phyloP scores from a whole-genome alignment of 306 rosid genomes.

The Sicyos edulis region DNA sequence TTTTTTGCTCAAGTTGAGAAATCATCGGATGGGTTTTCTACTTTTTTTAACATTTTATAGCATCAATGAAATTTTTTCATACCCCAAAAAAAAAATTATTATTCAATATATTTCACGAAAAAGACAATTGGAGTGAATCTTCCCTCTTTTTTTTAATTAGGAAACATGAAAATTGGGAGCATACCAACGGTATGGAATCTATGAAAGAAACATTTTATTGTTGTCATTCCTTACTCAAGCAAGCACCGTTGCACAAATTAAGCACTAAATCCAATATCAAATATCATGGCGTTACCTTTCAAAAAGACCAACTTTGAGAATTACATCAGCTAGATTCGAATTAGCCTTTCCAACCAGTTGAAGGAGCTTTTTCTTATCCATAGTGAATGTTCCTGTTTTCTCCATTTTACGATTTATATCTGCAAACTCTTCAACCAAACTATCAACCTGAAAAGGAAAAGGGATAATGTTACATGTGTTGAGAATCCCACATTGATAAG shows the following conservation, averaged over 20 bases:
- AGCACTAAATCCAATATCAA: background rate
- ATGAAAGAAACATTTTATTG: background rate
- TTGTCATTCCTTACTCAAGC: background rate
- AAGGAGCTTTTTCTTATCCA: constrained; percentile 93
- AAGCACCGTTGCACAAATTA: background rate
- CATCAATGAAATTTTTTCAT: background rate
- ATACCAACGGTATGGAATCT: background rate
- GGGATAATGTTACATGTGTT: background rate
- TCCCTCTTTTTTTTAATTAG: no score
- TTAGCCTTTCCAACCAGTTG: constrained; percentile 98
- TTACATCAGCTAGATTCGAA: constrained; percentile 85
- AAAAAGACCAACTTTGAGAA: constrained; percentile 95
- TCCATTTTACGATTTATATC: constrained; percentile 94
- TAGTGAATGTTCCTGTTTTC: constrained; percentile 93
- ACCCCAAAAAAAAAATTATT: background rate
- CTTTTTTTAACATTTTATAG: background rate
- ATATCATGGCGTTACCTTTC: constrained; percentile 58
- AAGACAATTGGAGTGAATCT: background rate
- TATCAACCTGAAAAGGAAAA: constrained; percentile 60
- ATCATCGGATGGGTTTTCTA: background rate
- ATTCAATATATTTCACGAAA: background rate
- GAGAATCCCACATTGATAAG: no score
- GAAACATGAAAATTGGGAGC: background rate
- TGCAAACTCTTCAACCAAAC: constrained; percentile 88
- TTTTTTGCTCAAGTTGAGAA: no score